These are phyloP conservation scores for Malassezia sympodialis DNA, from an alignment of 1,284 basidiomycete genomes.

Conservation along the genomic window DNA sequence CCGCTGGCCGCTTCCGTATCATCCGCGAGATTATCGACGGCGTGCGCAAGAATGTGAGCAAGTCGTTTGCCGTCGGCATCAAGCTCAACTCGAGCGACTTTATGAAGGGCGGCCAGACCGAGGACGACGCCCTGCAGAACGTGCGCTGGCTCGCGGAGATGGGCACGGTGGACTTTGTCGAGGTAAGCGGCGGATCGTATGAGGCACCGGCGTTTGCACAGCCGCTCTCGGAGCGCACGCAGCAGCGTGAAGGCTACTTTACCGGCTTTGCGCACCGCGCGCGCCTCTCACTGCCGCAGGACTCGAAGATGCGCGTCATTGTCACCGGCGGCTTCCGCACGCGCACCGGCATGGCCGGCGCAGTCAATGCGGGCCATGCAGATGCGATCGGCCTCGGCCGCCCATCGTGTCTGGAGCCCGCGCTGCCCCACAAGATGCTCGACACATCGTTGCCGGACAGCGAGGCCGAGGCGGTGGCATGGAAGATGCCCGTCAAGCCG, in stretches of 20 bases:
- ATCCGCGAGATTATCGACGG: conserved; percentile 58
- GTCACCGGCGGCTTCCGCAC: conserved; percentile 71
- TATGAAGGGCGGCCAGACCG: conserved; percentile 52
- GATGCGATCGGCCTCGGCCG: conserved; percentile 14
- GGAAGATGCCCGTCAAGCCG: conserved; percentile 1
- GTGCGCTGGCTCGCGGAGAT: conserved; percentile 59
- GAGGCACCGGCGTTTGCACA: conserved; percentile 59
- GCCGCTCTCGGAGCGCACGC: conserved; percentile 20
- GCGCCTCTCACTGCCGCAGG: conserved; percentile 25
- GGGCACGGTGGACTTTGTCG: conserved; percentile 66
- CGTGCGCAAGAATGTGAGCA: conserved; percentile 57
- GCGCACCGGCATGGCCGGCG: conserved; percentile 56
- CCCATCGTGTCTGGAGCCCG: conserved; percentile 6
- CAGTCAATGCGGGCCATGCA: conserved; percentile 27
- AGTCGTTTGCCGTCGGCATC: conserved; percentile 65
- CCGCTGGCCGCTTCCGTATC: conserved; percentile 50
- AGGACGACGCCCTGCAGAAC: conserved; percentile 59
- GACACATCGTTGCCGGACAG: conserved; percentile 8
- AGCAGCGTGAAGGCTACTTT: conserved; percentile 53
- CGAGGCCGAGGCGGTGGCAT: not conserved
- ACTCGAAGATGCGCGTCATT: conserved; percentile 54
- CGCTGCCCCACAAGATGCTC: conserved; percentile 7
- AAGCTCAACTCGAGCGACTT: conserved; percentile 79
- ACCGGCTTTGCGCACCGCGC: conserved; percentile 49
- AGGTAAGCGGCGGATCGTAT: conserved; percentile 78